Evolutionary conservation across 495 filamentous ascomycete species (phyloP), one percentile per base, ranked within the genome.

Genomic region (Astrothelium macrocarpum): DNA sequence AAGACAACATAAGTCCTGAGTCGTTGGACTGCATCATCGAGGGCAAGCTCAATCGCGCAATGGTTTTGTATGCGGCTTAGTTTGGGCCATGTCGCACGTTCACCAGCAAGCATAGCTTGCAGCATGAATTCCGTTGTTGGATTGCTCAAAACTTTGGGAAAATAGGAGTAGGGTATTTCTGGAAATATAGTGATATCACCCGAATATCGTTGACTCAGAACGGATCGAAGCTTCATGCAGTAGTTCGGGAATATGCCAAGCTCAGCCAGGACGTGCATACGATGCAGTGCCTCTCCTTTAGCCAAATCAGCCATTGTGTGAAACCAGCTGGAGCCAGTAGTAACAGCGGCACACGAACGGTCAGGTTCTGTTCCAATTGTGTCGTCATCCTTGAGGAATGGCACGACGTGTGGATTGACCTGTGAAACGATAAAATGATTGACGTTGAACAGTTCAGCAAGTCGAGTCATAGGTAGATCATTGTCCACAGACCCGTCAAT

Each of bases 381-480:
- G 43, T 65, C 62, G n/a, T 63, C 64, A 23, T 68, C 64, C 32
- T 59, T 49, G 20, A 56, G 78, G 66, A 97, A 96, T 7, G 92
- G 91, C 0, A 95, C 86, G 32, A 97, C 88, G 68, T 97, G 93
- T 0, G 93, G 93, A 70, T 96, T 97, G 53, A 95, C 90, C 71
- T 97, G 93, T 0, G 91, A 96, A 32, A 96, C 93, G 70, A 97
- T 96, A 71, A 96, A 96, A 71, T 96, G 91, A 71, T 96, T 97
- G 75, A 96, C 91, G 70, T 96, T 96, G 76, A 96, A 96, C 89
- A 96, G 93, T 68, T 96, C 92, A 0, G 91, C 87, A 12, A 97
- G 78, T 11, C 89, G 81, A 53, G 86, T 91, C 89, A 96, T 96
- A 25, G 93, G 93, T 1, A 97, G 80, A 74, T 97, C 93, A 64